Evolutionary conservation across 2,329 filamentous ascomycete species (phyloP).

Genomic region (Fusarium haematococcum): DNA sequence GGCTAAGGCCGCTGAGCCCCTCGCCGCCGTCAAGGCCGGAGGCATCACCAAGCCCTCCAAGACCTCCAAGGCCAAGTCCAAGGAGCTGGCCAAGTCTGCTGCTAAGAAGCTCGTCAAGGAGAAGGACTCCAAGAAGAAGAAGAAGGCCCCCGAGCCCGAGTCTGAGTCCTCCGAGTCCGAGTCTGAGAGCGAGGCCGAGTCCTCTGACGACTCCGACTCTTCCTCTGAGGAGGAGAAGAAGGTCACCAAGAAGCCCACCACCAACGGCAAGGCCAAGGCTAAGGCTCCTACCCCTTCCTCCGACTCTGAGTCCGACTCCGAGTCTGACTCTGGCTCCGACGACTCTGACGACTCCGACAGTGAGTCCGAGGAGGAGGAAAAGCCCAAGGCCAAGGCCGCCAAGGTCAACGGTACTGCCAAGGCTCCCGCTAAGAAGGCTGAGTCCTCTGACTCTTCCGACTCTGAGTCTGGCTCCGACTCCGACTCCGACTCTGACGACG

Average conservation of each 20-base stretch:
- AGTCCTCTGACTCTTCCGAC: conserved; percentile 48
- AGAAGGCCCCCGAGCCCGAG: conserved; percentile 59
- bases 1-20: conserved; percentile 64
- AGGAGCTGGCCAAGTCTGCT: conserved; percentile 73
- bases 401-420: conserved; percentile 46
- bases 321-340: conserved; percentile 49
- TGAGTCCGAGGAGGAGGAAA: conserved; percentile 51
- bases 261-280: conserved; percentile 47
- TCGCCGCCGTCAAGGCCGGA: conserved; percentile 71
- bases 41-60: conserved; percentile 76
- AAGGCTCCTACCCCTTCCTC: conserved; percentile 44
- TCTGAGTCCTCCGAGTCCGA: conserved; percentile 50
- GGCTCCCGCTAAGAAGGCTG: conserved; percentile 38
- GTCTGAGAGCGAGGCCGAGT: conserved; percentile 54
- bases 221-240: conserved; percentile 54
- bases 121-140: conserved; percentile 62
- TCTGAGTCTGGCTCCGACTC: conserved; percentile 48
- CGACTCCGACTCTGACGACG: conserved; percentile 50
- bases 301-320: conserved; percentile 47
- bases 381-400: conserved; percentile 47
- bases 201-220: conserved; percentile 49
- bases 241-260: conserved; percentile 51
- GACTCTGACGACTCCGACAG: conserved; percentile 50
- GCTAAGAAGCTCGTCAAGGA: conserved; percentile 62
- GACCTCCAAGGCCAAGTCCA: conserved; percentile 73